A percentile compares a stretch with the other conserved stretches of the same genome.
Conservation (phyloP, 169 alveolate genomes). For the Cryptosporidium ubiquitum region DNA sequence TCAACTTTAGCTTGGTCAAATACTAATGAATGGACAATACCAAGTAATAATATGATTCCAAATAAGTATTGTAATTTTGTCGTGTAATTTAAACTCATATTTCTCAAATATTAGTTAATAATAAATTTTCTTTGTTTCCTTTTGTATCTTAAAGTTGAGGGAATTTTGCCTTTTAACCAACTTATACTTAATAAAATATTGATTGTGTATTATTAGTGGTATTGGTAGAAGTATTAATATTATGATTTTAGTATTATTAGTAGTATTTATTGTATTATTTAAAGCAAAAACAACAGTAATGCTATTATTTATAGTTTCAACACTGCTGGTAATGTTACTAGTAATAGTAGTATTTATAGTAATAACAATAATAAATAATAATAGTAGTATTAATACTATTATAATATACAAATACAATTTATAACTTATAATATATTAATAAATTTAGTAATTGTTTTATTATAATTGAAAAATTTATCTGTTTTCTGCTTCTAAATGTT, state of each 20-base stretch:
- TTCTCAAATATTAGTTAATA: neutral
- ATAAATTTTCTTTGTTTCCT: neutral
- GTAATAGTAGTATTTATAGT: neutral
- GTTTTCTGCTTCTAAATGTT: neutral
- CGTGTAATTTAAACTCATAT: neutral
- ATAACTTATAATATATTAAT: neutral
- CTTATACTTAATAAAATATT: neutral
- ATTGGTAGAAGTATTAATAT: neutral
- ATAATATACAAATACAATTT: neutral
- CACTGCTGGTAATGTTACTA: neutral
- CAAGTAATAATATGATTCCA: neutral
- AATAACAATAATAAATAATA: neutral
- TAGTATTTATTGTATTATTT: neutral
- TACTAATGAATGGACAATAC: conserved; percentile 30
- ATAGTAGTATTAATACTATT: neutral
- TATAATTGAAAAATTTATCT: too few relatives aligned
- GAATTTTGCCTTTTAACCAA: neutral
- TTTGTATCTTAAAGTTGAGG: neutral
- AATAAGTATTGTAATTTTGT: neutral
- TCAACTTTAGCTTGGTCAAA: conserved; percentile 60
- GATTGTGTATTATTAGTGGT: too few relatives aligned
- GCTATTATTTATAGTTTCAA: neutral
- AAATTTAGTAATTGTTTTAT: neutral
- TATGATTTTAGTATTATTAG: too few relatives aligned
- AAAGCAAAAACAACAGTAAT: neutral